Evolutionary conservation across 176 grass and related monocot genomes (phyloP).

Genomic region (Juncus effusus): DNA sequence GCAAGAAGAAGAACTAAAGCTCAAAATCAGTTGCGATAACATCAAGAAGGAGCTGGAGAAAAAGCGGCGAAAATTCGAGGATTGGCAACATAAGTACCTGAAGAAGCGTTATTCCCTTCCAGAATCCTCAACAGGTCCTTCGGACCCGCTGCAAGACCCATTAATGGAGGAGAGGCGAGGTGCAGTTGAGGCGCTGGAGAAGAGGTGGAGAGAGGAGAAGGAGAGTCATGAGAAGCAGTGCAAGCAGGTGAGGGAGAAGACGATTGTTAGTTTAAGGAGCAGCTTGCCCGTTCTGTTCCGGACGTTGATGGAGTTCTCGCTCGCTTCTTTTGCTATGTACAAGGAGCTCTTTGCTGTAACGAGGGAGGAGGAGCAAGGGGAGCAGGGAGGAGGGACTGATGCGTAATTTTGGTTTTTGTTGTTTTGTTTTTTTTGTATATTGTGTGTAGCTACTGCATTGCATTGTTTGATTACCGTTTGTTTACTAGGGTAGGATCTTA

Average conservation of each 20-base stretch:
- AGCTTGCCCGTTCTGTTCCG: conserved; percentile 60
- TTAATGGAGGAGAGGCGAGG: conserved; percentile 36
- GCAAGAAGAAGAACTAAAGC: conserved; percentile 55
- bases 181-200: conserved; percentile 39
- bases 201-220: conserved; percentile 36
- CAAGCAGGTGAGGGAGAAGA: conserved; percentile 68
- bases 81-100: conserved; percentile 51
- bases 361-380: conserved; percentile 34
- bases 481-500: no score
- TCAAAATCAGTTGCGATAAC: conserved; percentile 38
- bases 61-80: conserved; percentile 58
- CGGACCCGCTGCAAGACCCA: conserved; percentile 20
- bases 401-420: neutral
- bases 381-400: conserved; percentile 14
- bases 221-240: conserved; percentile 40
- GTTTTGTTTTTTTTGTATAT: conserved; percentile 5
- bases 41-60: conserved; percentile 42
- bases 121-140: conserved; percentile 31
- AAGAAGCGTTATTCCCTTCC: conserved; percentile 33
- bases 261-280: conserved; percentile 46
- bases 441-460: neutral
- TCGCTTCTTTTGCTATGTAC: conserved; percentile 45
- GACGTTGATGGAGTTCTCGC: conserved; percentile 39
- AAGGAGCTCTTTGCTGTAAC: conserved; percentile 37
- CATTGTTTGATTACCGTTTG: no score